Percentiles rank a stretch among this genome's conserved stretches.
Conservation (phyloP, 306 rosid genomes). For the Cyclanthera cordifolia region DNA sequence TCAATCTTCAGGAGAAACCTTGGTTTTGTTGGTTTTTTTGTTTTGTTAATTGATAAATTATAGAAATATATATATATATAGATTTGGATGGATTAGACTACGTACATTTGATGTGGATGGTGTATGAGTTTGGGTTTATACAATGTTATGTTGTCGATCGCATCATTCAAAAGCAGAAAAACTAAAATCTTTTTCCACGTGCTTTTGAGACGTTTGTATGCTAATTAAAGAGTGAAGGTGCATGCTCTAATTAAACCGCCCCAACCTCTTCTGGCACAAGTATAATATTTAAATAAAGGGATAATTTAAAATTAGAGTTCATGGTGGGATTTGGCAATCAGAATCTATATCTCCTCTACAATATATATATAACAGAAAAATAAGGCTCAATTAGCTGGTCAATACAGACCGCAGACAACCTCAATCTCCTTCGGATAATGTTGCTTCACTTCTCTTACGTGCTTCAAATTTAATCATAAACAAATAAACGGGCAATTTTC, state of each 20-base stretch:
- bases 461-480: too few species aligned
- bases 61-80: neutral
- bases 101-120: neutral
- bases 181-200: constrained; percentile 3
- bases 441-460: neutral
- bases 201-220: too few species aligned
- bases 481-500: too few species aligned
- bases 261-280: neutral
- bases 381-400: constrained; percentile 8
- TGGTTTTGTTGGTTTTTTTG: neutral
- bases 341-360: constrained; percentile 2
- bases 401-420: neutral
- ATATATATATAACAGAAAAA: neutral
- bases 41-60: too few species aligned
- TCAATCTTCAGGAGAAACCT: constrained; percentile 42
- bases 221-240: too few species aligned
- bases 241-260: too few species aligned
- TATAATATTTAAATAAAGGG: neutral
- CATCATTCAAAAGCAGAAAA: neutral
- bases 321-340: constrained; percentile 7
- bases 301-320: neutral
- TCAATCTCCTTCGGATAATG: neutral
- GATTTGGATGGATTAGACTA: neutral
- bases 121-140: neutral
- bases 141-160: constrained; percentile 2